These are phyloP conservation scores for Plenodomus tracheiphilus DNA, from an alignment of 2,329 filamentous ascomycete species.

Conservation along the genomic window DNA sequence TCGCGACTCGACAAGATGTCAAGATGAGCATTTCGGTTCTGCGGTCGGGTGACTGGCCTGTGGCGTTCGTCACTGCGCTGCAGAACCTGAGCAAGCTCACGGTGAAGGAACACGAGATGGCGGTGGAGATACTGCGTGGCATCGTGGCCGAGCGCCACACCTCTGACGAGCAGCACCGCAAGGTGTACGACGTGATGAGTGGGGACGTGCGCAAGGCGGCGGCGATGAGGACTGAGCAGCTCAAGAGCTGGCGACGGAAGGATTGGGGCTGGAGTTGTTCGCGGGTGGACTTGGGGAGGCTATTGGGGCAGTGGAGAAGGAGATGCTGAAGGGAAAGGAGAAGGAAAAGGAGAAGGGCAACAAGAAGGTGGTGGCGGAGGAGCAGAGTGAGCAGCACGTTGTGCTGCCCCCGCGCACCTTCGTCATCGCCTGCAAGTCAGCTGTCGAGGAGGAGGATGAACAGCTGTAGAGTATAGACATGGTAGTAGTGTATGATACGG, in stretches of 20 bases:
- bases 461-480: background rate
- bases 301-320: background rate
- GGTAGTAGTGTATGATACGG: background rate
- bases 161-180: background rate
- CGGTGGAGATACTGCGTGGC: background rate
- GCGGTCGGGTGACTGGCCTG: background rate
- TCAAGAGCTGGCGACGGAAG: background rate
- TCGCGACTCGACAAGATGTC: background rate
- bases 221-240: background rate
- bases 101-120: background rate
- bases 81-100: background rate
- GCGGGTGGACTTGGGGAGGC: too few species aligned
- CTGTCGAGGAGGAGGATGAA: background rate
- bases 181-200: background rate
- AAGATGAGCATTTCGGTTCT: background rate
- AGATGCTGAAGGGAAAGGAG: background rate
- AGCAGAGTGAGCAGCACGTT: background rate
- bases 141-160: background rate
- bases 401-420: background rate
- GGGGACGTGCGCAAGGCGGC: background rate
- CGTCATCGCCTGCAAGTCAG: background rate
- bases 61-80: background rate
- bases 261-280: background rate
- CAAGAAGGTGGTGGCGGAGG: background rate
- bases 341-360: background rate